phyloP scores from a whole-genome alignment of 2,329 filamentous ascomycete species.

The Zasmidium cellare region DNA sequence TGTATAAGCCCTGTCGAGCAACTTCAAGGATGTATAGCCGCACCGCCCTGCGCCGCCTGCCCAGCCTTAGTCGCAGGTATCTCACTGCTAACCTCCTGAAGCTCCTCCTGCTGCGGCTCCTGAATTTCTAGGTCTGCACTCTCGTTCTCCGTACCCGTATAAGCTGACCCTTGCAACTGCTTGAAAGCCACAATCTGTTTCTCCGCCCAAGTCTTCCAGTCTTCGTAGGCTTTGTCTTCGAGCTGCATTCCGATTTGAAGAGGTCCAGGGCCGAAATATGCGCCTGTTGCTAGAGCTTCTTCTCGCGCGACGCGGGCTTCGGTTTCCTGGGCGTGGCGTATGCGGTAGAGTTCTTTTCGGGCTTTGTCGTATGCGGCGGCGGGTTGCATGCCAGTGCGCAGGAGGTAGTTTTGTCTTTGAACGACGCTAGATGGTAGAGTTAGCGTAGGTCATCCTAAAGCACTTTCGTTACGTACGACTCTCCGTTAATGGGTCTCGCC shows the following conservation, averaged over 20 bases:
- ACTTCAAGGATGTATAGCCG: constrained; percentile 36
- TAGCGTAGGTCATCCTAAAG: no score
- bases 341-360: constrained; percentile 84
- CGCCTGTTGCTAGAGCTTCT: constrained; percentile 81
- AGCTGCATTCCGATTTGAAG: constrained; percentile 77
- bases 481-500: constrained; percentile 73
- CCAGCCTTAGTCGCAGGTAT: constrained; percentile 35
- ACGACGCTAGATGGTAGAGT: constrained; percentile 84
- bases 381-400: constrained; percentile 52
- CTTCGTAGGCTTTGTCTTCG: constrained; percentile 77
- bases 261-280: constrained; percentile 78
- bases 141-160: constrained; percentile 38
- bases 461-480: constrained; percentile 30
- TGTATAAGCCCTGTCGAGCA: no score
- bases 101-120: constrained; percentile 35
- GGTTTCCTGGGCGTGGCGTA: constrained; percentile 80
- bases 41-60: constrained; percentile 40
- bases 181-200: constrained; percentile 52
- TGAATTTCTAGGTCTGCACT: constrained; percentile 30
- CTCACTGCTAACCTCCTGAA: constrained; percentile 37
- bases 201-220: constrained; percentile 80
- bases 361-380: constrained; percentile 79
- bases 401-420: constrained; percentile 85
- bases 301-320: constrained; percentile 80
- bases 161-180: constrained; percentile 48